Conservation (phyloP, 2,329 filamentous ascomycete genomes). For the Phyllosticta citriasiana region DNA sequence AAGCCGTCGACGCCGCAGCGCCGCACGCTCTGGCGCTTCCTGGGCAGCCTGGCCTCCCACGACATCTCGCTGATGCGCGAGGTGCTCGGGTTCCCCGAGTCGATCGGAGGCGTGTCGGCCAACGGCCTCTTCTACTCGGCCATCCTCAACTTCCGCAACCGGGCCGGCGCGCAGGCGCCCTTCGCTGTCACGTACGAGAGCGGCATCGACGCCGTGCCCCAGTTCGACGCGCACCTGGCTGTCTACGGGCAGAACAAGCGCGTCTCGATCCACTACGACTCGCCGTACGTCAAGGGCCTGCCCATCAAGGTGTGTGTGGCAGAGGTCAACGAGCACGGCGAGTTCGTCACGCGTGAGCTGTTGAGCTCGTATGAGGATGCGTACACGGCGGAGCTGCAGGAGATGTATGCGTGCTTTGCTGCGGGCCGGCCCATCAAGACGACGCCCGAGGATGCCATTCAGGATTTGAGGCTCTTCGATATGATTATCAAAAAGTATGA, state of each 20-base stretch:
- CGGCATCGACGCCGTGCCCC: slow-evolving; percentile 43
- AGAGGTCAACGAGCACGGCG: slow-evolving; percentile 31
- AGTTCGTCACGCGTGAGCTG: slow-evolving; percentile 20
- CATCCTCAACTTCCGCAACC: slow-evolving; percentile 6
- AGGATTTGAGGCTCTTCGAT: slow-evolving; percentile 23
- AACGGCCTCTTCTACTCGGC: slow-evolving; percentile 8
- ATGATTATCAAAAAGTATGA: slow-evolving; percentile 11
- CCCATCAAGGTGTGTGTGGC: slow-evolving; percentile 40
- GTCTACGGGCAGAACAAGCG: slow-evolving; percentile 46
- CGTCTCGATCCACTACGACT: slow-evolving; percentile 46
- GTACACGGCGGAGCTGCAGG: slow-evolving; percentile 26
- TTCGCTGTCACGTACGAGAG: slow-evolving; percentile 50
- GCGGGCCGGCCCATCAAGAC: slow-evolving; percentile 24
- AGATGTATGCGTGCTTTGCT: slow-evolving; percentile 27
- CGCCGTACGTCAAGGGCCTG: slow-evolving; percentile 48
- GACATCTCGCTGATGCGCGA: slow-evolving; percentile 9
- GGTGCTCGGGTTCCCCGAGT: slow-evolving; percentile 3
- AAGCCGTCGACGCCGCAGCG: slow-evolving; percentile 18
- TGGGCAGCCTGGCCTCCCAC: slow-evolving; percentile 43
- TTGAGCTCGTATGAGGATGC: slow-evolving; percentile 28
- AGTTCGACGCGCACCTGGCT: slow-evolving; percentile 44
- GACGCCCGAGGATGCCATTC: slow-evolving; percentile 24
- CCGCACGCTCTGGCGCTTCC: slow-evolving; percentile 30
- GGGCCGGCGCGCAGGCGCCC: slow-evolving; percentile 24
- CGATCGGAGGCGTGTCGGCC: slow-evolving; percentile 5